phyloP scores from a whole-genome alignment of 2,329 filamentous ascomycete species.

The Colletotrichum spaethianum region DNA sequence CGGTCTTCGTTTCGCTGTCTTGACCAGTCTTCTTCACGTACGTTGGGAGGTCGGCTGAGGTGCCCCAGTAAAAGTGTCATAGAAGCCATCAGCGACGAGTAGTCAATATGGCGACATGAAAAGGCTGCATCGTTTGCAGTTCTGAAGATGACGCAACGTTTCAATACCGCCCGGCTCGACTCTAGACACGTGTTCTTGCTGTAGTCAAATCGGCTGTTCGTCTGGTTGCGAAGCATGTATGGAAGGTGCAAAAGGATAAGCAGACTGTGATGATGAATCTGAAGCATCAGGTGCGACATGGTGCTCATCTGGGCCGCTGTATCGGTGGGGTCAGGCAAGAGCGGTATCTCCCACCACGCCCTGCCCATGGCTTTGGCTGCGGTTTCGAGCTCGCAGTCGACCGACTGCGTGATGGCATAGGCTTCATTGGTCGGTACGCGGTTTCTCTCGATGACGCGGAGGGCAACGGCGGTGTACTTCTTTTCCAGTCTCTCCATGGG shows the following conservation, averaged over 20 bases:
- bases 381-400: slow-evolving; percentile 63
- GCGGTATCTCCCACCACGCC: slow-evolving; percentile 64
- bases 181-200: slow-evolving; percentile 64
- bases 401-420: slow-evolving; percentile 57
- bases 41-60: slow-evolving; percentile 50
- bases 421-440: slow-evolving; percentile 51
- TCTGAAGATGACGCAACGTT: slow-evolving; percentile 64
- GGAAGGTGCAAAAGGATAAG: slow-evolving; percentile 69
- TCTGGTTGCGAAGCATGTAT: slow-evolving; percentile 62
- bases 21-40: slow-evolving; percentile 43
- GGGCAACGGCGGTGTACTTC: slow-evolving; percentile 58
- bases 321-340: slow-evolving; percentile 43
- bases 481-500: slow-evolving; percentile 61
- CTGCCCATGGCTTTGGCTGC: slow-evolving; percentile 57
- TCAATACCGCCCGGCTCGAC: slow-evolving; percentile 65
- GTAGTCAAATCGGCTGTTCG: slow-evolving; percentile 59
- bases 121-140: slow-evolving; percentile 53
- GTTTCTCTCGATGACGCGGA: slow-evolving; percentile 64
- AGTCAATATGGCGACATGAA: slow-evolving; percentile 66
- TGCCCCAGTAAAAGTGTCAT: slow-evolving; percentile 67
- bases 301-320: slow-evolving; percentile 41
- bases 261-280: slow-evolving; percentile 66
- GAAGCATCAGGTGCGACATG: slow-evolving; percentile 57
- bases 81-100: slow-evolving; percentile 64
- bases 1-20: slow-evolving; percentile 53